Base-by-base conservation (phyloP, 805 yeast species). In the Metschnikowia aberdeeniae region DNA sequence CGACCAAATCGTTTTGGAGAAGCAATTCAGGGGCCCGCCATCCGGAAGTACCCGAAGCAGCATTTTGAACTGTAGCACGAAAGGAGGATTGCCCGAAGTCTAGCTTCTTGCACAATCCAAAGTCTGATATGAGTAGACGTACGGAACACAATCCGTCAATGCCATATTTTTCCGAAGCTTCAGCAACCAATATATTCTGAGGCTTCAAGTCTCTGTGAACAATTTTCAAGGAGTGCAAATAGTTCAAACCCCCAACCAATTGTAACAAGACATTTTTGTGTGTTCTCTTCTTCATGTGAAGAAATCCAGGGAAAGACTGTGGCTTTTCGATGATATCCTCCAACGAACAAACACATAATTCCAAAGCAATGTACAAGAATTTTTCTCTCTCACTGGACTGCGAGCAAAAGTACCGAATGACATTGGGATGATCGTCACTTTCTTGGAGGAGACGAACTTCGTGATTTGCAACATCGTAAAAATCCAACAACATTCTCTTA, bases 21-120 rank as follows among this genome's bases (percentile, higher is more conserved):
- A 88, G 65, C 29, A 88, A 63, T 58, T 93, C 99, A 0, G 99
- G 99, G 0, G 99, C 98, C 55, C 97, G 77, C 99, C 99, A 93
- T 3, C 99, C 99, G 3, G 93, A 80, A 0, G 99, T 93, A 1
- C 99, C 99, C 49, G 67, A 67, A 0, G 97, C 96, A 14, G 95
- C 95, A 57, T 89, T 83, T 29, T 88, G 89, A 0, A 93, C 84
- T 0, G 96, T 92, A 0, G 97, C 96, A 50, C 92, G 77, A 63
- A 92, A 92, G 1, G 96, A 87, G 1, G 96, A 86, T 63, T 93
- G 97, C 55, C 89, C 98, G 12, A 82, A 80, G 50, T 93, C 99
- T 42, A 93, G 68, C 59, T 86, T 86, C 60, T 92, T 90, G 62
- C 99, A 93, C 7, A 93, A 75, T 0, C 99, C 99, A 68, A 93